Evolutionary conservation across 179 eudicot species (phyloP).

Genomic region (Pouteria campechiana): DNA sequence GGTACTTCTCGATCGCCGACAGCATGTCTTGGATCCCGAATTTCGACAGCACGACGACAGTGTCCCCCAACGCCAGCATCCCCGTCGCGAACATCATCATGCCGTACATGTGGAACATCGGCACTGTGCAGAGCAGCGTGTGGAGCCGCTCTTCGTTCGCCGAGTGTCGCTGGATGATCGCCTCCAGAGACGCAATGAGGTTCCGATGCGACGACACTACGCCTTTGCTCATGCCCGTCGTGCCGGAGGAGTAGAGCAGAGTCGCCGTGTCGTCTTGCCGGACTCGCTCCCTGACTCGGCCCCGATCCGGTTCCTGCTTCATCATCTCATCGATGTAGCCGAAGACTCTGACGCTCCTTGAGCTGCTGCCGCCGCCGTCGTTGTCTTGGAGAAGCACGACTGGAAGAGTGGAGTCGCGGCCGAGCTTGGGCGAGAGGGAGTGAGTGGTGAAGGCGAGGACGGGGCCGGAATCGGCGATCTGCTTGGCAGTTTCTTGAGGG

Average conservation of each 20-base stretch:
- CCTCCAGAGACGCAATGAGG: conserved; percentile 73
- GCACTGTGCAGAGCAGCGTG: conserved; percentile 73
- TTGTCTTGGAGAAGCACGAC: conserved; percentile 27
- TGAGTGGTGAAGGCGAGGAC: conserved; percentile 52
- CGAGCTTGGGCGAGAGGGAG: conserved; percentile 44
- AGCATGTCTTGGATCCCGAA: conserved; percentile 80
- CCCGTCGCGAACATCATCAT: conserved; percentile 80
- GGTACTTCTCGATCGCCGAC: conserved; percentile 50
- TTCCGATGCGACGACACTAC: conserved; percentile 72
- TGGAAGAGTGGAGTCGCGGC: conserved; percentile 26
- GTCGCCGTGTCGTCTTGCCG: conserved; percentile 66
- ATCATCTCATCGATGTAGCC: conserved; percentile 34
- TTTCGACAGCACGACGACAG: conserved; percentile 64
- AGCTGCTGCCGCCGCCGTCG: no score
- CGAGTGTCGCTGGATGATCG: conserved; percentile 33
- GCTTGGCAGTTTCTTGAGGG: conserved; percentile 46
- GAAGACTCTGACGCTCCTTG: no score
- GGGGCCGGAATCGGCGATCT: conserved; percentile 60
- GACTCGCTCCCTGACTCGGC: conserved; percentile 38
- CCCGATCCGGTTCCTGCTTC: conserved; percentile 18
- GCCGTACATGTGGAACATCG: conserved; percentile 95
- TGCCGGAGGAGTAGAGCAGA: conserved; percentile 81
- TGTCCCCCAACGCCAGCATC: conserved; percentile 64
- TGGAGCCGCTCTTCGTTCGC: conserved; percentile 13
- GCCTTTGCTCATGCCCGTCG: conserved; percentile 89